Evolutionary conservation across 1,284 basidiomycete genomes (phyloP), one percentile per base, ranked within the genome.

Genomic region (Entoloma clypeatum): DNA sequence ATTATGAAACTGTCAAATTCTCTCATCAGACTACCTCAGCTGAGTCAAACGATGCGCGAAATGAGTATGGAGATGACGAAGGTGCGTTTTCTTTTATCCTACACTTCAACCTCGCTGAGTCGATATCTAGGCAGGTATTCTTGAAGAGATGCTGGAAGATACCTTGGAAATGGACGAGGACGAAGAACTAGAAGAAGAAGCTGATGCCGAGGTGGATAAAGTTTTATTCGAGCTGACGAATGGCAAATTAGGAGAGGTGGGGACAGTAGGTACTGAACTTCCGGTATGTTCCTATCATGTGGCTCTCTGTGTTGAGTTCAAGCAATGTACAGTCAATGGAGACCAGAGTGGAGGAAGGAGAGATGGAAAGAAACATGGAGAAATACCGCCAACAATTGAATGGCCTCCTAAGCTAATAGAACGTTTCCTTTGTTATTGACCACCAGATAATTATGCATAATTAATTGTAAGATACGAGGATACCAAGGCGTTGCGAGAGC

Each of bases 31-130:
- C 72, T 99, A 24, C 96, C 96, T 11, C 91, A 99, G 61, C 81
- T 99, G 40, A 89, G 83, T 60, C 85, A 83, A 50, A 78, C 81
- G 0, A 99, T 99, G 96, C 79, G 92, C 21, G 88, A 97, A 58
- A 95, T 99, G 92, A 91, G 86, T 55, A 90, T 93, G 81, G 95
- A 99, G 65, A 97, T 99, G 93, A 97, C 91, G 51, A 98, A 98
- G 79, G 92, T 88, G 36, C 17, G 48, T 35, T 6, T 31, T 13
- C 14, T 46, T 62, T 38, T 24, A 26, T 38, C 22, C 11, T 26
- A 18, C 5, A 24, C n/a, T 23, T 33, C 8, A 25, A 30, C 19
- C 23, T 36, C 16, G 8, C 28, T 24, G 37, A 10, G 35, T 46
- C 26, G 21, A 39, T 29, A 26, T 14, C 8, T 44, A 95, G 92